Evolutionary conservation across 768 basidiomycete species (phyloP).

Genomic region (Tulasnella sp.): DNA sequence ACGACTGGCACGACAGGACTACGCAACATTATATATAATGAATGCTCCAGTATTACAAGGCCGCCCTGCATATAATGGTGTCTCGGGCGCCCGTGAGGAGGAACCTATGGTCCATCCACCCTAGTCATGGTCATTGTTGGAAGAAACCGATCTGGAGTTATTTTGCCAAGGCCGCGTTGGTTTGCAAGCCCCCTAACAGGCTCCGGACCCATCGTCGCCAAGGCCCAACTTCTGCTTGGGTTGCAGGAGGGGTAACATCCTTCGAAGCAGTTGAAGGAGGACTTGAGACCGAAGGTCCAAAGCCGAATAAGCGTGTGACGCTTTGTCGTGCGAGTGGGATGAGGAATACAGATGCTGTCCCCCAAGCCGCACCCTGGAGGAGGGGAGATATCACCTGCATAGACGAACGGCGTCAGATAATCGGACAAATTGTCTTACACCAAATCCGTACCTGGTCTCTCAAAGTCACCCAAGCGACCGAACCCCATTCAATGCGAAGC

Average conservation of each 20-base stretch:
- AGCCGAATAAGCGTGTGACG: background rate
- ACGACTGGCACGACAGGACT: too few species aligned
- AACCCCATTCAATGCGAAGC: constrained; percentile 31
- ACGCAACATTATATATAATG: too few species aligned
- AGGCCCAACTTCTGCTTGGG: constrained; percentile 7
- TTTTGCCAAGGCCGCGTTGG: constrained; percentile 7
- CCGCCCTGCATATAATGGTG: background rate
- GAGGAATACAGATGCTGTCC: constrained; percentile 16
- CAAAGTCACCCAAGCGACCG: constrained; percentile 31
- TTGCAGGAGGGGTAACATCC: background rate
- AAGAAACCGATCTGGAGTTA: background rate
- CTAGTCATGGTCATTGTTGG: background rate
- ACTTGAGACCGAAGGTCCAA: background rate
- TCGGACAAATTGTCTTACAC: background rate
- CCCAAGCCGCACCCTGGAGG: constrained; percentile 29
- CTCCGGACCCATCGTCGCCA: constrained; percentile 23
- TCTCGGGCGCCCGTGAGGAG: too few species aligned
- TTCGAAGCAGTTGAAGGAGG: background rate
- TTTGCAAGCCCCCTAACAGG: constrained; percentile 9
- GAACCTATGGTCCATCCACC: background rate
- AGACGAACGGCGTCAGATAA: background rate
- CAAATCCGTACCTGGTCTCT: constrained; percentile 33
- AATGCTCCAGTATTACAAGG: too few species aligned
- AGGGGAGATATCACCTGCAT: constrained; percentile 25
- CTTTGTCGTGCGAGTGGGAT: constrained; percentile 10